phyloP scores from a whole-genome alignment of 108 stramenopile species.

The Aurantiochytrium sp. region DNA sequence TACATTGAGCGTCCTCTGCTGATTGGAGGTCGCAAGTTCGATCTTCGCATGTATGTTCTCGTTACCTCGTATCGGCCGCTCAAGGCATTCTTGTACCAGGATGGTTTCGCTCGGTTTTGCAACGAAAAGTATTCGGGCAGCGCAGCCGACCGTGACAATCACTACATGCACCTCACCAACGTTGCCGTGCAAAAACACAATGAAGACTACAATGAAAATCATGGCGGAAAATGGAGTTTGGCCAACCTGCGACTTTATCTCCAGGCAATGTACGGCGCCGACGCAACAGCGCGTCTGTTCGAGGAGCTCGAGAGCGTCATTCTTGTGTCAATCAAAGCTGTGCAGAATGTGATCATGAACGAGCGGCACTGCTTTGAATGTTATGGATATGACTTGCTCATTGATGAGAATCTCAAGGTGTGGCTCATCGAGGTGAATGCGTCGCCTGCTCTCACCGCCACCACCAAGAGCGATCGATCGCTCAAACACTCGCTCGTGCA shows the following conservation, averaged over 20 bases:
- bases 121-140: slow-evolving; percentile 46
- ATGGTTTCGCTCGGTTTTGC: slow-evolving; percentile 65
- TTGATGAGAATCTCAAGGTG: slow-evolving; percentile 63
- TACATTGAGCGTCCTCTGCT: slow-evolving; percentile 71
- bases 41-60: slow-evolving; percentile 60
- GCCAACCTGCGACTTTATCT: slow-evolving; percentile 41
- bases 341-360: slow-evolving; percentile 59
- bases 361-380: slow-evolving; percentile 73
- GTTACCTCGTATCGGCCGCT: slow-evolving; percentile 35
- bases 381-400: slow-evolving; percentile 73
- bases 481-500: slow-evolving; percentile 38
- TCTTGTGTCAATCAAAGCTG: slow-evolving; percentile 54
- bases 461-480: slow-evolving; percentile 41
- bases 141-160: slow-evolving; percentile 44
- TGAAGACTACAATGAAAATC: slow-evolving; percentile 52
- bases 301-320: slow-evolving; percentile 51
- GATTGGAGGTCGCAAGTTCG: slow-evolving; percentile 71
- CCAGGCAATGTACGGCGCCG: slow-evolving; percentile 38
- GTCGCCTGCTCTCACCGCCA: slow-evolving; percentile 57
- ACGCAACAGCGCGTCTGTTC: slow-evolving; percentile 41
- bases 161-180: slow-evolving; percentile 54
- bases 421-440: slow-evolving; percentile 84
- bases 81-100: slow-evolving; percentile 38
- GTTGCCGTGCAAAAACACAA: slow-evolving; percentile 63
- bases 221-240: slow-evolving; percentile 64